A percentile compares a stretch with the other conserved stretches of the same genome.
Conservation (phyloP, 768 basidiomycete genomes). For the Coprinellus micaceus region DNA sequence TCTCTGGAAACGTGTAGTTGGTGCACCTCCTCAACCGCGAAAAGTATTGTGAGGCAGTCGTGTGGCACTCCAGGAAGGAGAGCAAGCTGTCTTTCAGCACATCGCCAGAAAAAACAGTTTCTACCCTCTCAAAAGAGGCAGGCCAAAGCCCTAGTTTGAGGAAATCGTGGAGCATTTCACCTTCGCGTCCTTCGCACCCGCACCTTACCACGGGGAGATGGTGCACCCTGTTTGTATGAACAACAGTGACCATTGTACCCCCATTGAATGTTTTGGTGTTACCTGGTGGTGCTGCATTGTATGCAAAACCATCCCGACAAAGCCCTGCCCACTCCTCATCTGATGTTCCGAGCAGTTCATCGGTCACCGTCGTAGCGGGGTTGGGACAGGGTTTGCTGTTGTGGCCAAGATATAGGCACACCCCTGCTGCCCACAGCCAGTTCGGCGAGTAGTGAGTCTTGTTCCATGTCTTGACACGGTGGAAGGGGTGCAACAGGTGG, state of each 20-base stretch:
- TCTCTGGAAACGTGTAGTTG: slow-evolving; percentile 10
- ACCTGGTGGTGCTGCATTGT: neutral
- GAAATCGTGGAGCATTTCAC: slow-evolving; percentile 1
- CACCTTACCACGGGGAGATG: slow-evolving; percentile 9
- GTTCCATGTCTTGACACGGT: neutral
- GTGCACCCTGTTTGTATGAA: slow-evolving; percentile 17
- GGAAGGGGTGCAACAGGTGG: neutral
- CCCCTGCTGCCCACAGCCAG: neutral
- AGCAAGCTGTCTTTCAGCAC: slow-evolving; percentile 15
- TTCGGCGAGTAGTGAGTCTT: neutral
- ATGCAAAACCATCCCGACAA: neutral
- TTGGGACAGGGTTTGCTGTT: neutral
- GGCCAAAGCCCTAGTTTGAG: slow-evolving; percentile 13
- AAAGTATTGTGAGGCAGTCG: slow-evolving; percentile 17
- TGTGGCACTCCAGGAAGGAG: slow-evolving; percentile 17
- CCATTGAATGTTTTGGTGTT: neutral
- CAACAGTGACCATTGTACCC: neutral
- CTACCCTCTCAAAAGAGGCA: slow-evolving; percentile 9
- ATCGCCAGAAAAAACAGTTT: slow-evolving; percentile 16
- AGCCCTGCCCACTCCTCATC: neutral
- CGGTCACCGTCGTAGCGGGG: neutral
- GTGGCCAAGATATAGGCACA: neutral
- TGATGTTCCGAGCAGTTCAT: neutral
- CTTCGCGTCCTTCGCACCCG: neutral
- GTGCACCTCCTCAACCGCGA: slow-evolving; percentile 13